Conservation (phyloP, 2,329 filamentous ascomycete species). For the Juglanconis sp. region DNA sequence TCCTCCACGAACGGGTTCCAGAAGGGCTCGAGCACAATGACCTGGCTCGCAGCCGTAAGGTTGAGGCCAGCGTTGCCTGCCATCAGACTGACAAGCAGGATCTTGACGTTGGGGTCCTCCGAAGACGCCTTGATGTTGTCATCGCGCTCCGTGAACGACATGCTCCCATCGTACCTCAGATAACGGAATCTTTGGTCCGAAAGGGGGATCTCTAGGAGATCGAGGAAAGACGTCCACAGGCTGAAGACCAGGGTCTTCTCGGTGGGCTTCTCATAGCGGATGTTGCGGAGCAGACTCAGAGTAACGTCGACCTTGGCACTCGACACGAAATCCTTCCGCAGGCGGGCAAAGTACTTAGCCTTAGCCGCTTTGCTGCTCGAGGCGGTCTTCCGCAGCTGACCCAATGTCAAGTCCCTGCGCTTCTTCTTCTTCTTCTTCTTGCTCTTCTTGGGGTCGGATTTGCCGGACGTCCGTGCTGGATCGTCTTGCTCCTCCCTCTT, state of each 20-base stretch:
- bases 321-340: slow-evolving; percentile 26
- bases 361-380: slow-evolving; percentile 24
- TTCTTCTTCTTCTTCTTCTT: slow-evolving; percentile 5
- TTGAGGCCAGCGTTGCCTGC: slow-evolving; percentile 82
- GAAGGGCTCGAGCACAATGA: slow-evolving; percentile 85
- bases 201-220: slow-evolving; percentile 30
- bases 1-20: slow-evolving; percentile 91
- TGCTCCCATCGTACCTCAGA: slow-evolving; percentile 30
- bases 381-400: slow-evolving; percentile 24
- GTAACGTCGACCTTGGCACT: slow-evolving; percentile 30
- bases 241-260: slow-evolving; percentile 32
- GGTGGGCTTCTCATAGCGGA: slow-evolving; percentile 22
- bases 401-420: slow-evolving; percentile 19
- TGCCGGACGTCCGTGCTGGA: background rate
- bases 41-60: slow-evolving; percentile 72
- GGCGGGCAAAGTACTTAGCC: slow-evolving; percentile 23
- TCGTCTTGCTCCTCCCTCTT: background rate
- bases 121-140: slow-evolving; percentile 62
- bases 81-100: slow-evolving; percentile 73
- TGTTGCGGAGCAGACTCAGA: slow-evolving; percentile 26
- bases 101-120: slow-evolving; percentile 47
- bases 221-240: slow-evolving; percentile 33
- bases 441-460: background rate
- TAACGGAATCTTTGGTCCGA: slow-evolving; percentile 25
- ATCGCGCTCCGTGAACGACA: slow-evolving; percentile 44